Base-by-base conservation (phyloP, 176 grass and related monocot species). In the Oryza punctata region DNA sequence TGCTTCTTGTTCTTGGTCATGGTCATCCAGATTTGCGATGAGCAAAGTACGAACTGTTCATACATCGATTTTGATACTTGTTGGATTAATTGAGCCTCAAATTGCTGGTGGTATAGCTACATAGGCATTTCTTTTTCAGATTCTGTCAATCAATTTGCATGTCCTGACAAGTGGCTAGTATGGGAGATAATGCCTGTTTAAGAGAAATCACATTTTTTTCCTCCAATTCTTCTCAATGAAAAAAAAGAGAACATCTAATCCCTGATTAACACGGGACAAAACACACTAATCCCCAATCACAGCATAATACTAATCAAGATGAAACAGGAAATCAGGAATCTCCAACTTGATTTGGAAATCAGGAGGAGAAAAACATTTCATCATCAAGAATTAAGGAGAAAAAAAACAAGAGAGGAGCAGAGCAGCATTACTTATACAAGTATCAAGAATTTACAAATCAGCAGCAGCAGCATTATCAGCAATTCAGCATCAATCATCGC, bases 371-470 rank as follows among this genome's bases (percentile, higher is more conserved):
- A 69, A 78, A 78, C 82, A 84, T 84, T 24, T 61, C 24, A n/a
- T n/a, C n/a, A n/a, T n/a, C n/a, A 78, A 78, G 46, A 84, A 76
- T 7, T 54, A 15, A 23, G n/a, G 33, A 73, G 1, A 33, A 47
- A 64, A 33, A 47, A 46, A 3, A 63, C 52, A 32, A 37, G 63
- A 79, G 37, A 63, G 12, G 69, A 82, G 69, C 10, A 7, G 70
- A 83, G 81, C 81, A 83, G 61, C 64, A 85, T 85, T 78, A 78
- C 83, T 70, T 78, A 70, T 85, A 85, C 83, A 85, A 78, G 72
- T 46, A 73, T 78, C 65, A 70, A 84, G 80, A 88, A 88, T 88
- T 70, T 88, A 88, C 86, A 88, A 78, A 82, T 82, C 85, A 74
- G 19, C 74, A 67, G 11, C 79, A 15, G 16, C 26, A 65, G 38